These are phyloP conservation scores for Monocercomonoides exilis DNA, from an alignment of 78 protist genomes.

Conservation along the genomic window DNA sequence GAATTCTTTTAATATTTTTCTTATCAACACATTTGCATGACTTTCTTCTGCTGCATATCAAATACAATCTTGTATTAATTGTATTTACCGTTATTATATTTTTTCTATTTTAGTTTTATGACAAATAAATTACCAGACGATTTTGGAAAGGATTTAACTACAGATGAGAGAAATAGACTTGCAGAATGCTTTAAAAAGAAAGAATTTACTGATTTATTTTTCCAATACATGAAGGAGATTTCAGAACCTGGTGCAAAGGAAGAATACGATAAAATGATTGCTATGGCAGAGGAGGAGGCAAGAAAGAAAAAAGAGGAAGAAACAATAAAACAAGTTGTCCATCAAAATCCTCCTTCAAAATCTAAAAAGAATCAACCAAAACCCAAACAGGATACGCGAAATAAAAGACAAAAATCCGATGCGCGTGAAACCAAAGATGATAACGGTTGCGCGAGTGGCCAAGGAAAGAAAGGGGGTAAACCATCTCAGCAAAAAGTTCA, in stretches of 20 bases:
- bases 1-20: no score
- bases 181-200: not conserved
- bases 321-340: not conserved
- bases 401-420: no score
- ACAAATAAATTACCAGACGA: no score
- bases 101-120: no score
- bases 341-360: no score
- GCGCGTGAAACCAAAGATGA: no score
- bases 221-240: not conserved
- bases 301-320: not conserved
- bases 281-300: not conserved
- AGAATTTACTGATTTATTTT: not conserved
- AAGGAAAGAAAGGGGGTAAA: not conserved
- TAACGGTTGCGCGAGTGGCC: no score
- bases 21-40: no score
- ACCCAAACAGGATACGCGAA: not conserved
- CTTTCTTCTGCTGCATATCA: no score
- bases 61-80: no score
- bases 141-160: no score
- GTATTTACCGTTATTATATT: no score
- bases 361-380: not conserved
- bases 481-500: not conserved
- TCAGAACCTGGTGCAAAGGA: not conserved
- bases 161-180: not conserved
- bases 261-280: not conserved